These are phyloP conservation scores for Prunus mume DNA, from an alignment of 306 rosid species.

Conservation along the genomic window DNA sequence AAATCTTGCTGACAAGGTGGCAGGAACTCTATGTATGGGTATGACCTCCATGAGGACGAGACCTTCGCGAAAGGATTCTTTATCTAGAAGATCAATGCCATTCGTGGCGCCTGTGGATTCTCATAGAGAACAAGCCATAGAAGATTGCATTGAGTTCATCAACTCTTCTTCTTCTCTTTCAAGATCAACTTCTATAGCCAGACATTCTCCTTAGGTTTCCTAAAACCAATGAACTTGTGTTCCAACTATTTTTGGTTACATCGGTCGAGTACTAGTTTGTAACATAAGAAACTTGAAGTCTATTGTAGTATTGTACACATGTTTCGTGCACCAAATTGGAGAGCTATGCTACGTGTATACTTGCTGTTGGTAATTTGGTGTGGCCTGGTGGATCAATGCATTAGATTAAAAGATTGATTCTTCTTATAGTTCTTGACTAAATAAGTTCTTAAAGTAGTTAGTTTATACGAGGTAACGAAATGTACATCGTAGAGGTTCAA, in stretches of 20 bases:
- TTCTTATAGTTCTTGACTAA: background rate
- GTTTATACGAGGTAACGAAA: background rate
- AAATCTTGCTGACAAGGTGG: slow-evolving; percentile 51
- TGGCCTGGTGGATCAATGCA: background rate
- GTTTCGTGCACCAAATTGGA: background rate
- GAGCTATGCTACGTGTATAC: background rate
- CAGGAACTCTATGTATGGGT: slow-evolving; percentile 42
- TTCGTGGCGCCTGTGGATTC: slow-evolving; percentile 49
- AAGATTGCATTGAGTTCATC: slow-evolving; percentile 86
- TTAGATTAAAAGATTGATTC: background rate
- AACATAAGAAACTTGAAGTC: background rate
- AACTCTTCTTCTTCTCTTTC: slow-evolving; percentile 59
- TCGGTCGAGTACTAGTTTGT: background rate
- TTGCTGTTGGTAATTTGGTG: background rate
- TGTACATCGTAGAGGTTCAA: background rate
- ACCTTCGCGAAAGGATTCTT: slow-evolving; percentile 26
- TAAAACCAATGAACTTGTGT: background rate
- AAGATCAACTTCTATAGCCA: slow-evolving; percentile 49
- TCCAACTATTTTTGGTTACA: background rate
- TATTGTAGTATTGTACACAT: background rate
- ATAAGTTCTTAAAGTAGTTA: background rate
- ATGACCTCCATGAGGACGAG: slow-evolving; percentile 33
- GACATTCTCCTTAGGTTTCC: slow-evolving; percentile 18
- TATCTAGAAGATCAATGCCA: slow-evolving; percentile 42
- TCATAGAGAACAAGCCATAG: slow-evolving; percentile 66